These are phyloP conservation scores for Kodamaea hsintzibuensis DNA, from an alignment of 805 yeast genomes.

Conservation along the genomic window DNA sequence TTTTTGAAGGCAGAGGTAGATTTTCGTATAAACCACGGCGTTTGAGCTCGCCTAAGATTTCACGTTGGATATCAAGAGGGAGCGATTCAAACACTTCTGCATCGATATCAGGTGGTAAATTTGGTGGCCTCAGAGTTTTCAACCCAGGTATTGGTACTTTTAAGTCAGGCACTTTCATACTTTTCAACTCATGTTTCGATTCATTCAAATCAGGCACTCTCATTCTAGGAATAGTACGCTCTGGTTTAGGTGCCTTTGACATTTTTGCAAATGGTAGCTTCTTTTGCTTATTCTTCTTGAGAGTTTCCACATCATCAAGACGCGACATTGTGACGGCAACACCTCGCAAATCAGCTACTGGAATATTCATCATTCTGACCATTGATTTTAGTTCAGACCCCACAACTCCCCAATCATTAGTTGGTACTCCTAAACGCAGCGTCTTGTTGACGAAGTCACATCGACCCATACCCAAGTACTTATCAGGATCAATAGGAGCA, in stretches of 20 bases:
- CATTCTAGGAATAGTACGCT: not conserved
- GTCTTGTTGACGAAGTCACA: constrained; percentile 67
- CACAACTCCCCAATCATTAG: constrained; percentile 60
- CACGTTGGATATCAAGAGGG: constrained; percentile 66
- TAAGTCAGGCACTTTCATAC: not conserved
- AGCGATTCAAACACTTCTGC: constrained; percentile 62
- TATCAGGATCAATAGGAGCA: constrained; percentile 77
- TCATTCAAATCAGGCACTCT: not conserved
- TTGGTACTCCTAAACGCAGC: constrained; percentile 58
- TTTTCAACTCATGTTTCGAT: too few species aligned
- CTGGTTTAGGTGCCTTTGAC: not conserved
- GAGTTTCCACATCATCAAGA: constrained; percentile 38
- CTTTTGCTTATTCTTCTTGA: constrained; percentile 24
- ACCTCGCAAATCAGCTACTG: constrained; percentile 74
- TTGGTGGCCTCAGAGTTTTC: not conserved
- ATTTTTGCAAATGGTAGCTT: constrained; percentile 15
- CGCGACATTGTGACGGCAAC: constrained; percentile 69
- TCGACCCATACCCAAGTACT: constrained; percentile 80
- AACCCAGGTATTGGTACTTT: not conserved
- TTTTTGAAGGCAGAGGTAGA: constrained; percentile 1
- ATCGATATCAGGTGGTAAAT: constrained; percentile 44
- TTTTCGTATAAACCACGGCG: constrained; percentile 39
- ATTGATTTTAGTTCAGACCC: constrained; percentile 59
- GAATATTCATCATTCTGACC: constrained; percentile 56
- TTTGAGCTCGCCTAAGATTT: constrained; percentile 53